Conservation (phyloP, 495 filamentous ascomycete species). For the Lasiosphaeris hirsuta region DNA sequence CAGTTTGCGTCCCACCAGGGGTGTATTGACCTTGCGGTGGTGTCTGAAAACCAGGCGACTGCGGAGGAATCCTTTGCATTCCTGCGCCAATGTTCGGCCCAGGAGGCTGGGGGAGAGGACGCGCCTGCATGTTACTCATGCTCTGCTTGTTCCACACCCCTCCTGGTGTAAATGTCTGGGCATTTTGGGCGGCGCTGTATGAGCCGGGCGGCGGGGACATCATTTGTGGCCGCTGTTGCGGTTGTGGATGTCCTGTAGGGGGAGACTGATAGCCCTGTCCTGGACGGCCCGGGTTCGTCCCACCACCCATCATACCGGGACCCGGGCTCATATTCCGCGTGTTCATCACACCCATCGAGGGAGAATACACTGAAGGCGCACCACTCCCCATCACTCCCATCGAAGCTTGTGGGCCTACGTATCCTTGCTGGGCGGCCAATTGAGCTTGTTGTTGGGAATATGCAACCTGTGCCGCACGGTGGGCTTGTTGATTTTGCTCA, state of each 20-base stretch:
- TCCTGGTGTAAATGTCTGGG: too few relatives aligned
- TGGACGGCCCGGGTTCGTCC: conserved; percentile 4
- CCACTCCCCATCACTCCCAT: conserved; percentile 17
- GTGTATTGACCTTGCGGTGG: conserved; percentile 33
- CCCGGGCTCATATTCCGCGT: conserved; percentile 20
- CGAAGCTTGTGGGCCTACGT: conserved; percentile 13
- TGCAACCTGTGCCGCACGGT: conserved; percentile 29
- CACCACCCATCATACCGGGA: conserved; percentile 16
- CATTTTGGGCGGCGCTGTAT: conserved; percentile 5
- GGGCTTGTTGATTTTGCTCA: conserved; percentile 47
- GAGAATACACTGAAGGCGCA: conserved; percentile 31
- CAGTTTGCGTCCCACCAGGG: conserved; percentile 11
- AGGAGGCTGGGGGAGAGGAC: conserved; percentile 16
- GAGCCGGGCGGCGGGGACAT: conserved; percentile 17
- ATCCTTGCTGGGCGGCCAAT: conserved; percentile 21
- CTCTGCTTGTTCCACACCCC: conserved; percentile 1
- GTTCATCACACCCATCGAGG: conserved; percentile 17
- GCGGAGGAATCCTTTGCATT: conserved; percentile 24
- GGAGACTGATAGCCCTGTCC: conserved; percentile 12
- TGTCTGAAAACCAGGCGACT: conserved; percentile 27
- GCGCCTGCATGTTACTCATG: conserved; percentile 20
- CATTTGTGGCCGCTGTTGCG: conserved; percentile 19
- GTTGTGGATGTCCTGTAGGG: conserved; percentile 5
- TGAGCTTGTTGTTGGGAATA: conserved; percentile 38
- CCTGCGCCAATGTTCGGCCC: conserved; percentile 24